Conservation (phyloP, 2,329 filamentous ascomycete species). For the Colletotrichum endophyticum region DNA sequence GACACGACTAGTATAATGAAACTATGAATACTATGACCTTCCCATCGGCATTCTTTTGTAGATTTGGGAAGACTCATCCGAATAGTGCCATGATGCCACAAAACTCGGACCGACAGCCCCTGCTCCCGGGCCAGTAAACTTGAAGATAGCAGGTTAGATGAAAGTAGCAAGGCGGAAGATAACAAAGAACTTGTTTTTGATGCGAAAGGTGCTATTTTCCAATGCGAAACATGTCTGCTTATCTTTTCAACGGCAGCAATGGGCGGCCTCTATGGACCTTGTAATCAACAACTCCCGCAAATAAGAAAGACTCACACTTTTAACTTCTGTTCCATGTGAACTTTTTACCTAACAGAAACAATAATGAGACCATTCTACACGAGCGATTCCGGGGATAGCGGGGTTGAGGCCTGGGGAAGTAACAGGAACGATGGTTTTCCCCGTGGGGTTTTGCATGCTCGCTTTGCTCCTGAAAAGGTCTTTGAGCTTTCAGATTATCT, state of each 20-base stretch:
- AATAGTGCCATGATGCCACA: neutral
- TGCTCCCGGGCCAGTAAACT: neutral
- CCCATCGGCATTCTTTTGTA: neutral
- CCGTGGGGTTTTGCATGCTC: neutral
- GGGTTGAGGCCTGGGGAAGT: neutral
- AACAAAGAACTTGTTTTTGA: too few species aligned
- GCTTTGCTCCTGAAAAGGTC: neutral
- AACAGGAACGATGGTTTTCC: neutral
- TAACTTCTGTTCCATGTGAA: fast-evolving
- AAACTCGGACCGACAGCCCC: neutral
- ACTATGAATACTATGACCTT: fast-evolving
- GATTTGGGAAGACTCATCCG: neutral
- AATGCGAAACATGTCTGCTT: too few species aligned
- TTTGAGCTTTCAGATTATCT: neutral
- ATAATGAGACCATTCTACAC: too few species aligned
- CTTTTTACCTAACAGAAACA: neutral
- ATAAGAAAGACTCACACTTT: neutral
- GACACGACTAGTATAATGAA: neutral
- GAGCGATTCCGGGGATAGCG: neutral
- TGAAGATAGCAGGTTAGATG: neutral
- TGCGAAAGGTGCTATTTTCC: too few species aligned
- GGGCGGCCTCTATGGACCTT: neutral
- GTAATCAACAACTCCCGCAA: too few species aligned
- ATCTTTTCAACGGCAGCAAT: neutral
- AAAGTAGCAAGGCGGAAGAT: neutral